These are phyloP conservation scores for Syzygium oleosum DNA, from an alignment of 345 rosid genomes.

Conservation along the genomic window DNA sequence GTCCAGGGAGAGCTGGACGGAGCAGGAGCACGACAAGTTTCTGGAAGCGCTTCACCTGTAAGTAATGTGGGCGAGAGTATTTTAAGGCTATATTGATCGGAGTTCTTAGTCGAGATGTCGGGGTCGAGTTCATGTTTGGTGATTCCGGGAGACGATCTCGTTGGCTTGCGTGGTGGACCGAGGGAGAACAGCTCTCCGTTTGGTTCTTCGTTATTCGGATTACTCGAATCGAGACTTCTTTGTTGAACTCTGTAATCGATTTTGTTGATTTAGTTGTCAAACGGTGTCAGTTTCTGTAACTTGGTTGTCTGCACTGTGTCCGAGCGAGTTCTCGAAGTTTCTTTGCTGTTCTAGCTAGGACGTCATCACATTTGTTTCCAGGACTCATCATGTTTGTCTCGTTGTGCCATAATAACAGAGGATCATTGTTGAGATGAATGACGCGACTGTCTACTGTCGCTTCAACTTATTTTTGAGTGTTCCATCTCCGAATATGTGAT, in stretches of 20 bases:
- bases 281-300: neutral
- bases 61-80: conserved; percentile 3
- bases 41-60: conserved; percentile 93
- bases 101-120: neutral
- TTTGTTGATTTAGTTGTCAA: neutral
- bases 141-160: neutral
- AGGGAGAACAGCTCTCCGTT: neutral
- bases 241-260: neutral
- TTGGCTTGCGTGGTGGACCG: neutral
- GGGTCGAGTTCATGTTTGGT: neutral
- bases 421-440: neutral
- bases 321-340: neutral
- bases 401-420: too few species aligned
- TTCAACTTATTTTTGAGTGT: neutral
- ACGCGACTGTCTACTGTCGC: neutral
- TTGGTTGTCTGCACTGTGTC: neutral
- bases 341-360: neutral
- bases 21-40: conserved; percentile 90
- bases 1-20: conserved; percentile 97
- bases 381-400: neutral
- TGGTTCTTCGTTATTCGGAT: neutral
- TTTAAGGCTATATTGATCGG: neutral
- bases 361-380: neutral
- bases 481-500: neutral
- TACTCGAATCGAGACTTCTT: neutral